A percentile compares a stretch with the other conserved stretches of the same genome.
These are phyloP conservation scores for Penicillium sp. DNA, from an alignment of 2,329 filamentous ascomycete genomes.

Conservation along the genomic window DNA sequence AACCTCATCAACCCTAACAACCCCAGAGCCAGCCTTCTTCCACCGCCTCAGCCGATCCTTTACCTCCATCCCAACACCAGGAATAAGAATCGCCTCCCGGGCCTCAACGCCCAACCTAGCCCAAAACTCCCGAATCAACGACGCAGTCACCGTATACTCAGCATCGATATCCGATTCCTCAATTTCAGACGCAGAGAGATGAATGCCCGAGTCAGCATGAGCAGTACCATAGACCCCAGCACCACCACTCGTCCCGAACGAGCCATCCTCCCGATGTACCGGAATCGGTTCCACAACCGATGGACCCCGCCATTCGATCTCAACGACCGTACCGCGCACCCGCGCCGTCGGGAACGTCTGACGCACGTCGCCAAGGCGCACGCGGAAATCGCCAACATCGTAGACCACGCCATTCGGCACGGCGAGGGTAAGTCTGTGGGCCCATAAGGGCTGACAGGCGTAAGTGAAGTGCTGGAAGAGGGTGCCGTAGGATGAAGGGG, in stretches of 20 bases:
- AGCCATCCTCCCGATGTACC: constrained; percentile 2
- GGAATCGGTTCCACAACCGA: constrained; percentile 32
- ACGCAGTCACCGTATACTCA: constrained; percentile 35
- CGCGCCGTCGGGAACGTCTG: constrained; percentile 40
- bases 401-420: constrained; percentile 41
- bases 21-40: constrained; percentile 18
- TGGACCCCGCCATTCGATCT: constrained; percentile 45
- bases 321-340: constrained; percentile 45
- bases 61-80: constrained; percentile 41
- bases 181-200: constrained; percentile 29
- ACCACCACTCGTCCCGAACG: background rate
- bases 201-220: constrained; percentile 27
- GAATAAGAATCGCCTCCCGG: constrained; percentile 43
- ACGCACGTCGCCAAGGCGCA: constrained; percentile 45
- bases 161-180: constrained; percentile 42
- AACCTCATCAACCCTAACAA: constrained; percentile 8
- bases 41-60: constrained; percentile 30
- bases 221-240: background rate
- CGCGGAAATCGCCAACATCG: constrained; percentile 45
- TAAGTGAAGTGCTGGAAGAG: constrained; percentile 44
- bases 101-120: constrained; percentile 36
- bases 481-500: constrained; percentile 33
- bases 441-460: constrained; percentile 46
- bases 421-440: constrained; percentile 39
- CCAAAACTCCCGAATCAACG: constrained; percentile 46